Percentiles rank a stretch among this genome's conserved stretches.
phyloP scores from a whole-genome alignment of 768 basidiomycete species.

The Sporobolomyces roseus region DNA sequence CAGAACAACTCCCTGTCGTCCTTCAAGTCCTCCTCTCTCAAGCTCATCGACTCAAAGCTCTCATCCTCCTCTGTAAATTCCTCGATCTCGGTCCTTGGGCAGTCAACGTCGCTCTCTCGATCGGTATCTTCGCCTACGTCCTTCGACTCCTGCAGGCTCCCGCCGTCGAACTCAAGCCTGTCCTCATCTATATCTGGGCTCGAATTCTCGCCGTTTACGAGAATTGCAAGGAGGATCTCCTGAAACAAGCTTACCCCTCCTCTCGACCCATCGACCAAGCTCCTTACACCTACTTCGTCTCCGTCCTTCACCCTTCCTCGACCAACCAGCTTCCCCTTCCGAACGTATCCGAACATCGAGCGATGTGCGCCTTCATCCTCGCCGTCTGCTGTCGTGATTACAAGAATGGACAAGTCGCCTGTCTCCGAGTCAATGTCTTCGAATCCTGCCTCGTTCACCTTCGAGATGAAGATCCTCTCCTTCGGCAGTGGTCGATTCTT shows the following conservation, averaged over 20 bases:
- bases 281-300: constrained; percentile 71
- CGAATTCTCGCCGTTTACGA: constrained; percentile 95
- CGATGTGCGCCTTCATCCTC: constrained; percentile 97
- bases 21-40: constrained; percentile 95
- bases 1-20: constrained; percentile 95
- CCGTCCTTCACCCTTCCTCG: constrained; percentile 59
- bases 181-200: constrained; percentile 98
- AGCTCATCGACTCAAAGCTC: constrained; percentile 86
- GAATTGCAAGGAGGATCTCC: constrained; percentile 82
- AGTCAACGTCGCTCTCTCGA: constrained; percentile 87
- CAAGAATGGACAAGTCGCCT: constrained; percentile 78
- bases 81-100: constrained; percentile 99
- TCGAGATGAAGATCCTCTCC: constrained; percentile 82
- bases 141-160: constrained; percentile 93
- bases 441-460: constrained; percentile 79
- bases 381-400: constrained; percentile 84
- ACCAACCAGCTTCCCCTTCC: constrained; percentile 57
- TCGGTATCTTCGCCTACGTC: constrained; percentile 98
- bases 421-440: constrained; percentile 72
- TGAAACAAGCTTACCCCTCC: constrained; percentile 58
- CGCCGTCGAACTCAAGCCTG: constrained; percentile 89
- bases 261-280: constrained; percentile 40
- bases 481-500: constrained; percentile 89
- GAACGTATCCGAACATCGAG: constrained; percentile 89
- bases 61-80: constrained; percentile 93